phyloP scores from a whole-genome alignment of 108 stramenopile genomes.

The Skeletonema menzelii region DNA sequence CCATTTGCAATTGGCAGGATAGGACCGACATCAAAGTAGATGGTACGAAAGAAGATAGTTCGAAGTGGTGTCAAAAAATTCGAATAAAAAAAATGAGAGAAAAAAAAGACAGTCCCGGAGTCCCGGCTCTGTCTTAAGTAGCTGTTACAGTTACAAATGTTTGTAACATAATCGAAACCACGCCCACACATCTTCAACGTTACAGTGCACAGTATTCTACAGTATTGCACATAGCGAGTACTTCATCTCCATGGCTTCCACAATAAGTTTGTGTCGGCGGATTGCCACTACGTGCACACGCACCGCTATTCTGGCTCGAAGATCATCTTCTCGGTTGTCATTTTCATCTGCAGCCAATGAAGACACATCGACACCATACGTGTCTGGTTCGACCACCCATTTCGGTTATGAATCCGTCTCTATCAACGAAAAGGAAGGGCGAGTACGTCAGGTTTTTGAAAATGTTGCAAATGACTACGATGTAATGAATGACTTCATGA shows the following conservation, averaged over 20 bases:
- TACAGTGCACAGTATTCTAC: too few relatives aligned
- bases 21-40: too few relatives aligned
- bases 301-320: neutral
- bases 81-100: too few relatives aligned
- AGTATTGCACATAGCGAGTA: too few relatives aligned
- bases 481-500: slow-evolving; percentile 99
- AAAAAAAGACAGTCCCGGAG: too few relatives aligned
- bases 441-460: slow-evolving; percentile 86
- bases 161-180: too few relatives aligned
- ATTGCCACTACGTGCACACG: neutral
- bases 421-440: slow-evolving; percentile 70
- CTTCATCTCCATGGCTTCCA: neutral
- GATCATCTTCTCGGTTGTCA: neutral
- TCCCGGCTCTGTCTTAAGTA: too few relatives aligned
- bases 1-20: too few relatives aligned
- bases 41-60: too few relatives aligned
- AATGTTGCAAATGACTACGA: slow-evolving; percentile 92
- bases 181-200: too few relatives aligned
- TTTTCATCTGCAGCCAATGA: neutral
- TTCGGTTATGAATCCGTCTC: slow-evolving; percentile 79
- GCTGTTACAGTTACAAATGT: too few relatives aligned
- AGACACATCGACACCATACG: slow-evolving; percentile 16
- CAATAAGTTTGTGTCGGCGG: neutral
- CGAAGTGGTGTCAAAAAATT: too few relatives aligned
- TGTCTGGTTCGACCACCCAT: slow-evolving; percentile 63